Evolutionary conservation across 1,284 basidiomycete genomes (phyloP), one percentile per base, ranked within the genome.

Genomic region (Coniophora puteana): DNA sequence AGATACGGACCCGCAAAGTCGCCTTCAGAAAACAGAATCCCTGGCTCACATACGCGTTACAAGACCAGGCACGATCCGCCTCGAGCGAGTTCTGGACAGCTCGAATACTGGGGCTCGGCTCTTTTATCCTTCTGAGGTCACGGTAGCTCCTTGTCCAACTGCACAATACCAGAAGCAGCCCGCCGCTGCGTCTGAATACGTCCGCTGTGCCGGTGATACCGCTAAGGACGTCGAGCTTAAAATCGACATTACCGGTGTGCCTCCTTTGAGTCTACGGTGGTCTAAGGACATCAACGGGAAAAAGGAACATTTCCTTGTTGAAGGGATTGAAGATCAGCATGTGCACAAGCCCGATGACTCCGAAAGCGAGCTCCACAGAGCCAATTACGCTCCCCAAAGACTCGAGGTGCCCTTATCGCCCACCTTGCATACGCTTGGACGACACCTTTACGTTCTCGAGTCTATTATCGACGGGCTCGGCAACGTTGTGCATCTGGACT

Each of bases 261-360:
- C 89, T 16, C 85, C 90, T 4, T 71, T 93, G 47, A 84, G 78
- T 52, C 69, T 92, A 36, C 74, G 77, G 28, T 93, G 89, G 88
- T 73, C 76, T 53, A 81, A 80, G 55, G 75, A 80, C 31, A 63
- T 81, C 43, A 75, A 83, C 52, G 75, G 78, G 29, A 68, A 69
- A 44, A 68, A 69, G 38, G 83, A 90, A 52, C 67, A 76, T 31
- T 89, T 87, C 43, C 66, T 84, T 21, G 86, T 93, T 8, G 89
- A 93, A 57, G 89, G 89, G 2, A 91, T 93, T 40, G 86, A 92
- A 58, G 79, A 76, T 29, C 72, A 69, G 21, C 62, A 69, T 27
- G n/a, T n/a, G n/a, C n/a, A n/a, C n/a, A n/a, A n/a, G n/a, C n/a
- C n/a, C n/a, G n/a, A n/a, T n/a, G n/a, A n/a, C n/a, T n/a, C n/a